phyloP scores from a whole-genome alignment of 768 basidiomycete species.

The Rubroboletus satanas region DNA sequence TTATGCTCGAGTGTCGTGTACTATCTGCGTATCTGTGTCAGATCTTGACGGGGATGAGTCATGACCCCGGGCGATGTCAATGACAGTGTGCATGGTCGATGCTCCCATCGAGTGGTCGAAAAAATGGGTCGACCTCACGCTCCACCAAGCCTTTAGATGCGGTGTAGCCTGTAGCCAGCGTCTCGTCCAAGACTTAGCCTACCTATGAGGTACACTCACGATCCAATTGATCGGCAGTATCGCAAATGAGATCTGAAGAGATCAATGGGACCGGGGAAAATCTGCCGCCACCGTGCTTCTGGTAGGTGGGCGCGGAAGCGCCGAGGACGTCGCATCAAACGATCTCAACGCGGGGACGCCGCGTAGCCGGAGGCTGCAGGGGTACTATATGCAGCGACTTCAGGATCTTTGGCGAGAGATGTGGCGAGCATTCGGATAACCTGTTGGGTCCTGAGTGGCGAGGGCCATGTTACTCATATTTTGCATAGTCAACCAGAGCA shows the following conservation, averaged over 20 bases:
- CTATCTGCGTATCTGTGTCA: not conserved
- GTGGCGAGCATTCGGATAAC: not conserved
- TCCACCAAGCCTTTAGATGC: not conserved
- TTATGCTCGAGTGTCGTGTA: not conserved
- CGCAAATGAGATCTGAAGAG: slow-evolving; percentile 2
- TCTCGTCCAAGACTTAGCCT: not conserved
- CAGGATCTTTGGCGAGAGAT: not conserved
- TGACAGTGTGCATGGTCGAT: not conserved
- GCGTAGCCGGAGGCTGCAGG: not conserved
- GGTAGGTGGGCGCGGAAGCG: slow-evolving; percentile 1
- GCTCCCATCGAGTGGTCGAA: not conserved
- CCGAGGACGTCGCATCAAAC: slow-evolving; percentile 19
- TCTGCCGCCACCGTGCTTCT: not conserved
- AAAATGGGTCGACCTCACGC: not conserved
- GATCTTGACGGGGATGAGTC: not conserved
- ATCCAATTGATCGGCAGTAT: slow-evolving; percentile 1
- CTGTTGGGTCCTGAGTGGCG: not conserved
- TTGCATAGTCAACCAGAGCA: not conserved
- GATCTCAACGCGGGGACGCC: not conserved
- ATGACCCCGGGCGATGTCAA: too few relatives aligned
- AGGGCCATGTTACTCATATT: not conserved
- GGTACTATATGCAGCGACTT: slow-evolving; percentile 3
- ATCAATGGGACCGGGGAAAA: not conserved
- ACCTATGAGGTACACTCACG: not conserved
- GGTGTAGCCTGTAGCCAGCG: not conserved